Conservation (phyloP, 2,329 filamentous ascomycete species). For the Thermomyces lanuginosus region DNA sequence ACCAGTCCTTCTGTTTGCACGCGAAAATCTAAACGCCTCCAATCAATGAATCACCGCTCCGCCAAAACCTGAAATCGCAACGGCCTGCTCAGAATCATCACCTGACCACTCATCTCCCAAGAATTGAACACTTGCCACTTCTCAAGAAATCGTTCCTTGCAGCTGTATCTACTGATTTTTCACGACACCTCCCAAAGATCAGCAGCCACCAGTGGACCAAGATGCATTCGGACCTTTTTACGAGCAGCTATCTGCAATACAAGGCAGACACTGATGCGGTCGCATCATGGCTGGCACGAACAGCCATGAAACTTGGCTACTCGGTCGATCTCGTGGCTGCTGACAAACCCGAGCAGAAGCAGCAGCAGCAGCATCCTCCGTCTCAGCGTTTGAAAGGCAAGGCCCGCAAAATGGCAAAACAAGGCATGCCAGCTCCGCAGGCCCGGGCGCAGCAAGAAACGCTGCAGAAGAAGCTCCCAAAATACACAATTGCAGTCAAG, state of each 20-base stretch:
- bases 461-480: constrained; percentile 2
- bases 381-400: constrained; percentile 4
- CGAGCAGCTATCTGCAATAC: constrained; percentile 13
- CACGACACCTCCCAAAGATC: no score
- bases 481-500: constrained; percentile 10
- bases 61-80: no score
- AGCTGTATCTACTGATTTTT: no score
- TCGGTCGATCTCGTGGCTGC: background rate
- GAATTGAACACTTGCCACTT: no score
- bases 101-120: no score
- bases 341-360: background rate
- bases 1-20: no score
- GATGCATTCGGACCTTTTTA: constrained; percentile 7
- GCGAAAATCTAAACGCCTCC: no score
- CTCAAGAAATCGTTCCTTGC: no score
- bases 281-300: constrained; percentile 14
- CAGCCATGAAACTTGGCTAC: constrained; percentile 13
- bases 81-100: no score
- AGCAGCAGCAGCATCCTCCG: background rate
- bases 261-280: constrained; percentile 14
- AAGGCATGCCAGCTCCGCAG: background rate
- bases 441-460: background rate
- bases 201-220: no score
- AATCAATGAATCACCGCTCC: no score
- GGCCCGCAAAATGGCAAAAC: constrained; percentile 5